Percentiles rank a stretch among this genome's conserved stretches.
Conservation (phyloP, 257 asterid species). For the Mitragyna speciosa region DNA sequence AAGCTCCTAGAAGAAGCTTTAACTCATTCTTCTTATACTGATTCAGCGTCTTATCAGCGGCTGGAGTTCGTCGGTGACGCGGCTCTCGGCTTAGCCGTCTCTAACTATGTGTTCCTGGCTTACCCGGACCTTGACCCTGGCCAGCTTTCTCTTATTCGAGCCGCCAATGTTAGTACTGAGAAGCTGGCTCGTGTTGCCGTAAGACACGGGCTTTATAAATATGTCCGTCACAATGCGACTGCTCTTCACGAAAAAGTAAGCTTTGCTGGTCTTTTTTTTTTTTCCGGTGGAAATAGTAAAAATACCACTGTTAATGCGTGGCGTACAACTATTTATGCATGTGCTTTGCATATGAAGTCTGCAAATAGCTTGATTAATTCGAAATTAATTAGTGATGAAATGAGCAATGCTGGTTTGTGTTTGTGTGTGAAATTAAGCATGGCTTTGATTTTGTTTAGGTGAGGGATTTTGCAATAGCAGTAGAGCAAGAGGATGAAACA, state of each 20-base stretch:
- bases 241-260: conserved; percentile 53
- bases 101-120: conserved; percentile 43
- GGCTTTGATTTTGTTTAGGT: conserved; percentile 44
- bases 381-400: too few species aligned
- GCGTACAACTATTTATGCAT: background rate
- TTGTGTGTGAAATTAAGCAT: background rate
- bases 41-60: conserved; percentile 65
- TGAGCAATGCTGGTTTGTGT: background rate
- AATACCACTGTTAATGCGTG: background rate
- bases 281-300: too few species aligned
- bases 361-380: too few species aligned
- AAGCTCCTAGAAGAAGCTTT: conserved; percentile 69
- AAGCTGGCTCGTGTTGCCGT: conserved; percentile 84
- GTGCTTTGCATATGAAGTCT: background rate
- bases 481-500: conserved; percentile 44
- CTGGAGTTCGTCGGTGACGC: conserved; percentile 89
- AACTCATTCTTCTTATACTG: conserved; percentile 69
- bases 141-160: conserved; percentile 61
- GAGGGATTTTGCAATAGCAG: conserved; percentile 52
- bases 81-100: conserved; percentile 55
- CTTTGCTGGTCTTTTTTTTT: background rate
- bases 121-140: conserved; percentile 66
- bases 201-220: conserved; percentile 49
- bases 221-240: conserved; percentile 57
- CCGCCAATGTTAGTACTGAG: conserved; percentile 84